These are phyloP conservation scores for Lepidium africanum DNA, from an alignment of 345 rosid species.

Conservation along the genomic window DNA sequence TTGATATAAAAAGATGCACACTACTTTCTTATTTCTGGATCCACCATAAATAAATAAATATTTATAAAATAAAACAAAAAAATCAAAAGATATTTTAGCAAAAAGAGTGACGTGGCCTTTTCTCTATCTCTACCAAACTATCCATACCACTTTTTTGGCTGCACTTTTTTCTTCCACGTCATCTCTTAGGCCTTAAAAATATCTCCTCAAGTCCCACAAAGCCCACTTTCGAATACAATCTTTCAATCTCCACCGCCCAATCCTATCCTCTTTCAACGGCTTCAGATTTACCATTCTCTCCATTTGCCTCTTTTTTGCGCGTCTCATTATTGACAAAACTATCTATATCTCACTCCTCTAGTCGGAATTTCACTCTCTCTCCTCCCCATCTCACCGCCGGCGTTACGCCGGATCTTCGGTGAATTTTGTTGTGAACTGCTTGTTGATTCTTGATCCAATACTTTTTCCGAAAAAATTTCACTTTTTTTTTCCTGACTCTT, in stretches of 20 bases:
- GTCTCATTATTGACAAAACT: slow-evolving; percentile 4
- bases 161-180: slow-evolving; percentile 44
- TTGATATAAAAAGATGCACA: not conserved
- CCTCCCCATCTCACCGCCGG: slow-evolving; percentile 7
- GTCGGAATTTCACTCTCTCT: slow-evolving; percentile 4
- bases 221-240: not conserved
- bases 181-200: slow-evolving; percentile 8
- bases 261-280: not conserved
- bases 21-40: slow-evolving; percentile 15
- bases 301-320: not conserved
- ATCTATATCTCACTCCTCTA: not conserved
- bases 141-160: slow-evolving; percentile 23
- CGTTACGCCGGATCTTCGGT: slow-evolving; percentile 17
- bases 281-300: slow-evolving; percentile 5
- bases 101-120: slow-evolving; percentile 45
- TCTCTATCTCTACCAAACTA: slow-evolving; percentile 52
- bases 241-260: slow-evolving; percentile 24
- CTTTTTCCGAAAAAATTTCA: not conserved
- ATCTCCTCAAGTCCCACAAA: not conserved
- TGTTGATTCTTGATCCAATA: not conserved
- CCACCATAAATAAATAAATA: slow-evolving; percentile 1
- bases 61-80: not conserved
- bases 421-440: not conserved
- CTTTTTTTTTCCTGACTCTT: not conserved
- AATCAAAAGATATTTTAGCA: slow-evolving; percentile 6